Conservation (phyloP, 1,139 yeast genomes). For the Taphrina pruni region DNA sequence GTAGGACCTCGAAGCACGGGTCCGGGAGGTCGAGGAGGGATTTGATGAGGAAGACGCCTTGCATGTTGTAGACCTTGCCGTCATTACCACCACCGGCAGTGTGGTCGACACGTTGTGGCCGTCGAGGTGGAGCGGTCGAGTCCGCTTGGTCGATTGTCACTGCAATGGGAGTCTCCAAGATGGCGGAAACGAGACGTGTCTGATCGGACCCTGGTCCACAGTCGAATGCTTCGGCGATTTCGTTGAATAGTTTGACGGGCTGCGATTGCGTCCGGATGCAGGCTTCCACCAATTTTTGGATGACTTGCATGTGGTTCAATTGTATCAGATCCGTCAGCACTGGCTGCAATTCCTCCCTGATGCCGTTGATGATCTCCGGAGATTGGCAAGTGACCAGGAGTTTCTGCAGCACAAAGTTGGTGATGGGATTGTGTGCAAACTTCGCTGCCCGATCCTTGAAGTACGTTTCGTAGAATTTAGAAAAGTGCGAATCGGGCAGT, state of each 20-base stretch:
- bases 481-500: slow-evolving; percentile 70
- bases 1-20: not conserved
- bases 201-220: slow-evolving; percentile 14
- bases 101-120: not conserved
- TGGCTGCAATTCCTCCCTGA: slow-evolving; percentile 73
- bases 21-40: slow-evolving; percentile 18
- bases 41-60: slow-evolving; percentile 32
- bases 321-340: slow-evolving; percentile 66
- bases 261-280: slow-evolving; percentile 11
- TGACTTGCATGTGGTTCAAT: slow-evolving; percentile 69
- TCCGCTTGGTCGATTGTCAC: slow-evolving; percentile 10
- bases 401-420: slow-evolving; percentile 79
- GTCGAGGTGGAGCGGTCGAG: slow-evolving; percentile 15
- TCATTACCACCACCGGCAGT: not conserved
- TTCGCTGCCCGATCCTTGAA: slow-evolving; percentile 75
- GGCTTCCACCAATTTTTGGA: slow-evolving; percentile 64
- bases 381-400: slow-evolving; percentile 64
- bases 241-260: slow-evolving; percentile 11
- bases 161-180: slow-evolving; percentile 20
- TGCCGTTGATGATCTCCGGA: slow-evolving; percentile 64
- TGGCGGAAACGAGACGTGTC: slow-evolving; percentile 12
- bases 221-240: slow-evolving; percentile 6
- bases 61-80: slow-evolving; percentile 26
- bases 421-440: slow-evolving; percentile 79
- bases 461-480: slow-evolving; percentile 71